Base-by-base conservation (phyloP, 768 basidiomycete species). In the Rickenella mellea region DNA sequence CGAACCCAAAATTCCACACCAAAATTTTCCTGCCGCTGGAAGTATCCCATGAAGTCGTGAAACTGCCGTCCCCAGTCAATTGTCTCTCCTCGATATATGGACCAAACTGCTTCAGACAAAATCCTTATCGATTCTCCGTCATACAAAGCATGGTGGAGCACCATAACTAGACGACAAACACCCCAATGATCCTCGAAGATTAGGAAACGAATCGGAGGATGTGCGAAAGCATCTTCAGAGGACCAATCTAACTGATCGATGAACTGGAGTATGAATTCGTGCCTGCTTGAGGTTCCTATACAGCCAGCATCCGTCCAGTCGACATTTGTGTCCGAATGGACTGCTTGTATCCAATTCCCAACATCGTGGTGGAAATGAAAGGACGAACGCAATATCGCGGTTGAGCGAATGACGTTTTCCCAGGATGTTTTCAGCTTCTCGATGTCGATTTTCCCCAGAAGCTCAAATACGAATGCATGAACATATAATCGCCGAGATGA, bases 141-240 rank as follows among this genome's bases (percentile, higher is more conserved):
- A 42, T 73, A 73, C 15, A 72, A 44, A 3, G 69, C 68, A 48
- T 73, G 71, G 48, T 73, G 71, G 56, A 72, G 60, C 29, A 63
- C 58, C 3, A 73, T 46, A 10, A 68, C 61, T 5, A 73, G 52
- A 26, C 41, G 19, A 17, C 33, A 22, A 11, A 22, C 7, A 4
- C 33, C 33, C 4, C 24, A 2, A 14, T 17, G 12, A 3, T 3
- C 15, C 10, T 17, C 19, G 24, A 19, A 36, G 33, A 36, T 17
- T 11, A 17, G 33, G 19, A 28, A 24, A 26, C 4, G 19, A 5
- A 40, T 19, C 19, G 33, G 33, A 36, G 33, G 33, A 19, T 22
- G 19, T 10, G 33, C 33, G 33, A 36, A 36, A 7, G 33, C 19
- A 22, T 36, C 33, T 15, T 36, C 33, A 17, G 33, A 36, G 6